Evolutionary conservation across 2,329 filamentous ascomycete genomes (phyloP), one percentile per base, ranked within the genome.

Genomic region (Cordyceps cicadae): DNA sequence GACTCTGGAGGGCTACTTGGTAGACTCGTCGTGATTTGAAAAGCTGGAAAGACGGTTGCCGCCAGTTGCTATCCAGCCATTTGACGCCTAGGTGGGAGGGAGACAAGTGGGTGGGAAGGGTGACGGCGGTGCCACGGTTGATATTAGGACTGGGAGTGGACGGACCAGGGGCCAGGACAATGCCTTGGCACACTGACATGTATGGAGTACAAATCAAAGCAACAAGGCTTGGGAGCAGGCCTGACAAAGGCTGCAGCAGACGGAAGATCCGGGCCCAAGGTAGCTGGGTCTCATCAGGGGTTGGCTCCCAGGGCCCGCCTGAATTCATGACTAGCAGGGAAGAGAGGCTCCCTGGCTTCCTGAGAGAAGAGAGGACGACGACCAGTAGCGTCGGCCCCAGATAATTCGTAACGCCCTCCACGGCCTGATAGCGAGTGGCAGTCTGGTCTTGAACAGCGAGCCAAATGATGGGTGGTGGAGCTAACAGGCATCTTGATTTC

Each of bases 81-180:
- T 41, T 50, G 48, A 41, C 37, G 26, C 39, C 48, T 53, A 46
- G 49, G 56, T 59, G 49, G 56, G n/a, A 53, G 41, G 37, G 49
- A 37, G 49, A 50, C 49, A 59, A 53, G 39, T 52, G 48, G 43
- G 41, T 37, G 9, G 39, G 34, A 26, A 59, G 48, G 37, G 56
- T 26, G 56, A 45, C n/a, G 56, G 56, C 39, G 48, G 56, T 59
- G 49, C 37, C 41, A 59, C 37, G 49, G 48, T 59, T 59, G 49
- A 59, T 59, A 59, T 59, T 52, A 50, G 32, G 49, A 53, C 48
- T 17, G 43, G 55, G 48, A 52, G 46, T 43, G 49, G 52, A 54
- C 39, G 9, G 37, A 37, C 37, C 24, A 37, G 55, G 55, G 55
- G 45, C 17, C 19, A 52, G 43, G 56, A 59, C 56, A 59, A 53